Percentiles rank a stretch among this genome's conserved stretches.
Evolutionary conservation across 768 basidiomycete species (phyloP).

Genomic region (Lactifluus pinguis): DNA sequence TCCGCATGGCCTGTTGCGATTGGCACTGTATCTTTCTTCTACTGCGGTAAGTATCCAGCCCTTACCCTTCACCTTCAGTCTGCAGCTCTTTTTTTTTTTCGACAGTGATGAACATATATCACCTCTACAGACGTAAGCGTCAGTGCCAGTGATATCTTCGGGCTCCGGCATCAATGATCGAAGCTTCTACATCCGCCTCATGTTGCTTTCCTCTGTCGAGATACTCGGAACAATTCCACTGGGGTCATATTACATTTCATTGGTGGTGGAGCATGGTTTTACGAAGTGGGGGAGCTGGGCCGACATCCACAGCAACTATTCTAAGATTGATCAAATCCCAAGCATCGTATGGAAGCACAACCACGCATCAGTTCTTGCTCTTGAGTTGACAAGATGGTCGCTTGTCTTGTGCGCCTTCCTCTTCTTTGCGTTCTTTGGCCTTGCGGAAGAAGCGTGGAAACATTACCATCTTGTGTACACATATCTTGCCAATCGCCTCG

Average conservation of each 20-base stretch:
- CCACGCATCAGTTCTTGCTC: background rate
- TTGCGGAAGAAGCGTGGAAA: constrained; percentile 39
- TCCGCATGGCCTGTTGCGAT: constrained; percentile 22
- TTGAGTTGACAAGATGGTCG: constrained; percentile 38
- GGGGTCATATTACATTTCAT: no score
- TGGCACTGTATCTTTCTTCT: constrained; percentile 27
- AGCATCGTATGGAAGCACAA: constrained; percentile 30
- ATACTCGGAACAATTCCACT: constrained; percentile 27
- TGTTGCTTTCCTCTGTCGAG: constrained; percentile 28
- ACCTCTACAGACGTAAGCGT: constrained; percentile 21
- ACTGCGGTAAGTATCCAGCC: constrained; percentile 27
- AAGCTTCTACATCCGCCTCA: constrained; percentile 37
- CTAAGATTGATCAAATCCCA: constrained; percentile 31
- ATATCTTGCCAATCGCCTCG: constrained; percentile 24
- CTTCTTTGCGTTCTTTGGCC: constrained; percentile 47
- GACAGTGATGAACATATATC: constrained; percentile 23
- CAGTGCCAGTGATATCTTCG: constrained; percentile 21
- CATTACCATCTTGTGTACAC: constrained; percentile 29
- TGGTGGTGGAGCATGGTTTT: constrained; percentile 14
- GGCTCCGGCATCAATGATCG: constrained; percentile 32
- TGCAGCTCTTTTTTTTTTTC: background rate
- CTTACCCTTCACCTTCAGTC: background rate
- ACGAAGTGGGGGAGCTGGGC: constrained; percentile 39
- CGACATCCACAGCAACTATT: constrained; percentile 42
- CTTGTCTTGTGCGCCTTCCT: constrained; percentile 31